Base-by-base conservation (phyloP, 176 grass and related monocot genomes). In the Oryza punctata region DNA sequence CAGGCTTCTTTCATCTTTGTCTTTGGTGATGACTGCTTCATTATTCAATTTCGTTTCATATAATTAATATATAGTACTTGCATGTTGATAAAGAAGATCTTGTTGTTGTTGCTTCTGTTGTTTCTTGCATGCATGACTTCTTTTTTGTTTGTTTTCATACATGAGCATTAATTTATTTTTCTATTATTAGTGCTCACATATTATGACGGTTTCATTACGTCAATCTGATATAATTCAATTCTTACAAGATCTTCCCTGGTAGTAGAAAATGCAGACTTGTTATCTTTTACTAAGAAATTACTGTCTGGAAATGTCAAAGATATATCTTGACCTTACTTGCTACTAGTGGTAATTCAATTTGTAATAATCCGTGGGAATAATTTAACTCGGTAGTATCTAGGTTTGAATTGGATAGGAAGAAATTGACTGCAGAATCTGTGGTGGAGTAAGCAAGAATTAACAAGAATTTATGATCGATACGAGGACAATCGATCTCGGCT, bases 401-500 rank as follows among this genome's bases (percentile, higher is more conserved):
- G 49, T 45, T 40, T 78, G 81, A 13, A 63, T 49, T 65, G 70
- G 26, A 30, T 70, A 2, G 26, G 11, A 80, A 84, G n/a, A 46
- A 80, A 76, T 4, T 70, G 82, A 76, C 29, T 30, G 44, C 66
- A 61, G 25, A 32, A 75, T 81, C 57, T 64, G 4, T 47, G n/a
- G 19, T 43, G 61, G 21, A 27, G 78, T 46, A 46, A 25, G 78
- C 29, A 70, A 52, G 12, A 60, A 44, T 13, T 44, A 50, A 18
- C 26, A 37, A 74, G 49, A 75, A 63, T 87, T 90, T 83, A 83
- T 74, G 74, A 67, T 52, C 73, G 44, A 21, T 19, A 60, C 1
- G 46, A 18, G 16, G 61, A 77, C 64, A 69, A 28, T 46, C 47
- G n/a, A 76, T 64, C 35, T 85, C 19, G 19, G 21, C 16, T 61